These are phyloP conservation scores for Diplosphaera chodatii DNA, from an alignment of 139 green algal species.

Conservation along the genomic window DNA sequence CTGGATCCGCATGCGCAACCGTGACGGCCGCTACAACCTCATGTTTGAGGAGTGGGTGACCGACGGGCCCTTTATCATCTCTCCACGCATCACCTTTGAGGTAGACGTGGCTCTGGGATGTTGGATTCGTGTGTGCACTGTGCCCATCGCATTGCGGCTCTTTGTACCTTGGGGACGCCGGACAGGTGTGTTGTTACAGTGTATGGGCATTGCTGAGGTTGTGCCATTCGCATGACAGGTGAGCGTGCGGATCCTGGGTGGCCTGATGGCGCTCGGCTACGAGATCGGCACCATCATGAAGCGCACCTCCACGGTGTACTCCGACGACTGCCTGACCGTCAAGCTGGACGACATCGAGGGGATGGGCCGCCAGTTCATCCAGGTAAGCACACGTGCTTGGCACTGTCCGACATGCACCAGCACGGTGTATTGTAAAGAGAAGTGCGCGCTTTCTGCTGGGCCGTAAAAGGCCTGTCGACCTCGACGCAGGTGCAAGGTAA, in stretches of 20 bases:
- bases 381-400: too few species aligned
- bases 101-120: too few species aligned
- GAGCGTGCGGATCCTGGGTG: constrained; percentile 84
- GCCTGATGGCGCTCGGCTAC: constrained; percentile 97
- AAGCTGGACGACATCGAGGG: constrained; percentile 84
- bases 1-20: constrained; percentile 97
- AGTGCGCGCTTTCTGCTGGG: too few species aligned
- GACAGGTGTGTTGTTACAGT: too few species aligned
- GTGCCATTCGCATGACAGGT: constrained; percentile 50
- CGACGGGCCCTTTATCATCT: constrained; percentile 92
- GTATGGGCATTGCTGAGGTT: too few species aligned
- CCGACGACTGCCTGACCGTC: constrained; percentile 41
- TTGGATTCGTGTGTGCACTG: too few species aligned
- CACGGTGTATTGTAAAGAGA: too few species aligned
- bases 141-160: too few species aligned
- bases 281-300: constrained; percentile 91
- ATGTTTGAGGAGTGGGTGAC: constrained; percentile 98
- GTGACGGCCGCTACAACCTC: constrained; percentile 90
- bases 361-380: constrained; percentile 54
- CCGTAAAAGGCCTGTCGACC: too few species aligned
- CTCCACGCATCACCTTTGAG: constrained; percentile 92
- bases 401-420: too few species aligned
- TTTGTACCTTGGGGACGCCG: too few species aligned
- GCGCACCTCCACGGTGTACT: constrained; percentile 45
- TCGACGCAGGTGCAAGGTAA: constrained; percentile 70